Percentiles rank a stretch among this genome's conserved stretches.
These are phyloP conservation scores for Schwanniomyces yamadae DNA, from an alignment of 805 yeast species.

Conservation along the genomic window DNA sequence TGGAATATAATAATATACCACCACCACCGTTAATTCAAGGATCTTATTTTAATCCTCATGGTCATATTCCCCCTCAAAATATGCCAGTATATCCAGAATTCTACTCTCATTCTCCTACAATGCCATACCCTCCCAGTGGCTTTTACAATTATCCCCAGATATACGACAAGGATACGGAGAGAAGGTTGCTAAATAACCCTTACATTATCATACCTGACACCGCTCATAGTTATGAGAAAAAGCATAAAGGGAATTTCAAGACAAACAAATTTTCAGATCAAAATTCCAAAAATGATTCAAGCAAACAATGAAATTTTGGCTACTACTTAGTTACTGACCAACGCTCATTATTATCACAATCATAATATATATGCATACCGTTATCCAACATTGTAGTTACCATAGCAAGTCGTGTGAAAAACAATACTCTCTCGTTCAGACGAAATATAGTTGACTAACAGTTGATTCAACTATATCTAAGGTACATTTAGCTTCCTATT, in stretches of 20 bases:
- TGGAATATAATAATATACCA: constrained; percentile 2
- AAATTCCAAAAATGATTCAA: too few relatives aligned
- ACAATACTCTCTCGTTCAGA: too few relatives aligned
- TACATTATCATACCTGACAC: constrained; percentile 27
- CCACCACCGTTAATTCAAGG: constrained; percentile 1
- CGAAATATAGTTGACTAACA: too few relatives aligned
- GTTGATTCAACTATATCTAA: too few relatives aligned
- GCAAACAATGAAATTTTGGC: too few relatives aligned
- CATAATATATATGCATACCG: too few relatives aligned
- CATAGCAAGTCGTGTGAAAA: too few relatives aligned
- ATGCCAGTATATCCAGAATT: background rate
- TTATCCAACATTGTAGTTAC: too few relatives aligned
- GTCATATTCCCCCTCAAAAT: background rate
- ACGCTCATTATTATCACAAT: too few relatives aligned
- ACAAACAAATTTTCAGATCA: background rate
- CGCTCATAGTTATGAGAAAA: constrained; percentile 8
- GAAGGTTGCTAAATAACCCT: constrained; percentile 27
- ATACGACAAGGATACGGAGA: constrained; percentile 26
- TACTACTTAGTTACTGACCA: too few relatives aligned
- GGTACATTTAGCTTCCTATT: too few relatives aligned
- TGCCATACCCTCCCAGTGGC: constrained; percentile 3
- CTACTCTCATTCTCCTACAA: constrained; percentile 5
- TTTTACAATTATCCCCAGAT: constrained; percentile 10
- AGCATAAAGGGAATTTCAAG: constrained; percentile 3
- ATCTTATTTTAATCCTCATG: constrained; percentile 1